Percentiles rank a stretch among this genome's conserved stretches.
Conservation (phyloP, 139 green algal genomes). For the Pseudopediastrum boryanum region DNA sequence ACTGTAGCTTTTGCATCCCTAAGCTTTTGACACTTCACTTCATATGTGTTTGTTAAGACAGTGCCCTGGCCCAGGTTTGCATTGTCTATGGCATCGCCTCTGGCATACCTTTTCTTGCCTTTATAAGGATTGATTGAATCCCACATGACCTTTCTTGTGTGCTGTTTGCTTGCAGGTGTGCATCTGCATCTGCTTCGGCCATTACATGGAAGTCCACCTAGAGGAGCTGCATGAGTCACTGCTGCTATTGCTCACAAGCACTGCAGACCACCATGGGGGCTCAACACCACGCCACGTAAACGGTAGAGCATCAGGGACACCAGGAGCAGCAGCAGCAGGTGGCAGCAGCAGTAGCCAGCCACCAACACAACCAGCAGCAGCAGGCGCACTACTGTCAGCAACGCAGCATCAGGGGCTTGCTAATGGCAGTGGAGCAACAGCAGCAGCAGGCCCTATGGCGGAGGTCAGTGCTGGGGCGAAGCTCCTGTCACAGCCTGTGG, state of each 20-base stretch:
- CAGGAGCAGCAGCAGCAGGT: conserved; percentile 24
- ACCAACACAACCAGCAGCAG: neutral
- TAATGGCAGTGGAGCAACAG: neutral
- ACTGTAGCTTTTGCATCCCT: too few relatives aligned
- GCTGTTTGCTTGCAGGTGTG: conserved; percentile 11
- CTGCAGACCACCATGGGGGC: neutral
- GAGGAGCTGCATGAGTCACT: conserved; percentile 22
- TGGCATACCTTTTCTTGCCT: too few relatives aligned
- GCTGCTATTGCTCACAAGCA: conserved; percentile 19
- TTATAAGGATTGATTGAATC: too few relatives aligned
- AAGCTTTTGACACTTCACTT: too few relatives aligned
- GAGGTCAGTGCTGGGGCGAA: conserved; percentile 8
- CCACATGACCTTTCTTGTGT: neutral
- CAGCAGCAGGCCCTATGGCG: conserved; percentile 5
- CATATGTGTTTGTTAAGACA: too few relatives aligned
- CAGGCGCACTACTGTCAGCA: too few relatives aligned
- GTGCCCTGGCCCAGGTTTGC: too few relatives aligned
- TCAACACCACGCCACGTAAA: neutral
- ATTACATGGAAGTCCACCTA: conserved; percentile 29
- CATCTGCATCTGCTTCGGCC: conserved; percentile 34
- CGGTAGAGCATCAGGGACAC: neutral
- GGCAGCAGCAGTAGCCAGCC: neutral
- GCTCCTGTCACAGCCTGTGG: conserved; percentile 11
- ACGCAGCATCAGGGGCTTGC: neutral
- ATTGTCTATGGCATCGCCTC: too few relatives aligned